These are phyloP conservation scores for Inonotus hispidus DNA, from an alignment of 1,284 basidiomycete species.

Conservation along the genomic window DNA sequence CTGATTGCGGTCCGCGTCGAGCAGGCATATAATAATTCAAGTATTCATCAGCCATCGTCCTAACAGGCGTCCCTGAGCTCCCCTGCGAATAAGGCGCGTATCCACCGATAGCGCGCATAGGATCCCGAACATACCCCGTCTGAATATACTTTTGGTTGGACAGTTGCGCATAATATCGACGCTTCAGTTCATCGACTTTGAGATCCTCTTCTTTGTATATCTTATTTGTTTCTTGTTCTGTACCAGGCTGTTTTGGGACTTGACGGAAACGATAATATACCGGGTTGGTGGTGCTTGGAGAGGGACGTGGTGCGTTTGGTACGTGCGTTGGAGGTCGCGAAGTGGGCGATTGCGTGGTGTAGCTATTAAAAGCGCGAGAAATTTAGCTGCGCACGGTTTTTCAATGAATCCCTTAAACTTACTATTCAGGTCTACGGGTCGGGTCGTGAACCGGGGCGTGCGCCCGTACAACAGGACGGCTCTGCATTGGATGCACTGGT, in stretches of 20 bases:
- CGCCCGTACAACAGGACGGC: not conserved
- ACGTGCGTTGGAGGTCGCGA: not conserved
- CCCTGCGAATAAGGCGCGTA: not conserved
- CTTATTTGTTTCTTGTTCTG: not conserved
- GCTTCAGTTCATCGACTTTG: not conserved
- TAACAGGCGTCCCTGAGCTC: not conserved
- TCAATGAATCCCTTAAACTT: not conserved
- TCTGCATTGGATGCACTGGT: not conserved
- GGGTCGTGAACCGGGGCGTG: not conserved
- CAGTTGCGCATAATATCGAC: slow-evolving; percentile 1
- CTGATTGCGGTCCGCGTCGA: not conserved
- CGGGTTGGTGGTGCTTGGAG: not conserved
- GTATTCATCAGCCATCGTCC: slow-evolving; percentile 5
- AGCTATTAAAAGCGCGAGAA: not conserved
- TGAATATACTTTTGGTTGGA: not conserved
- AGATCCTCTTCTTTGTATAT: not conserved
- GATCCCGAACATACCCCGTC: not conserved
- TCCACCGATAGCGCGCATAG: not conserved
- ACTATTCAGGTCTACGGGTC: not conserved
- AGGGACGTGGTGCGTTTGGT: not conserved
- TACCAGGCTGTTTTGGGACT: not conserved
- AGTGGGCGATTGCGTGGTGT: not conserved
- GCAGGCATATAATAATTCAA: slow-evolving; percentile 9
- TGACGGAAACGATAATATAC: not conserved
- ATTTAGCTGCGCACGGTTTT: not conserved